Evolutionary conservation across 306 rosid genomes (phyloP), one percentile per base, ranked within the genome.

Genomic region (Macrotyloma uniflorum): DNA sequence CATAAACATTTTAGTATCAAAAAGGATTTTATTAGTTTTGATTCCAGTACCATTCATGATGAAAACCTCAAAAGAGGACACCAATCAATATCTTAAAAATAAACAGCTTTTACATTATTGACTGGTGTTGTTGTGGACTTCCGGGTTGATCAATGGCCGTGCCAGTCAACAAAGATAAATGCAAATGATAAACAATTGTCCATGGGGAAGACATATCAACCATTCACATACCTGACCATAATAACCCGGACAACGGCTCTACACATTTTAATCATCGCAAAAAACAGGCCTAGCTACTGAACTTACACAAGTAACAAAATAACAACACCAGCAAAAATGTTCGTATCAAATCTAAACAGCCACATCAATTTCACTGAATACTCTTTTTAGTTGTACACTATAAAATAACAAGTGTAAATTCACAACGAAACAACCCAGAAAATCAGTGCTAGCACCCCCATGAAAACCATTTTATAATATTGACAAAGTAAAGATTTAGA

Each of bases 151-250:
- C 75, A 19, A 46, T 14, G 30, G 55, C 1, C 18, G 75, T 12
- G 33, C 30, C 61, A 55, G 53, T 28, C 70, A 68, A 50, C 13
- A 43, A 20, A 22, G 49, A 24, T 69, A 69, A 57, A 78, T 68
- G 11, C 49, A 18, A 8, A 64, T 18, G 70, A 18, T 19, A 35
- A 32, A 63, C 69, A 8, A 61, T 14, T 26, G 50, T 26, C 14
- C 36, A 51, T 3, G 22, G 53, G 62, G 20, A 72, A 62, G 64
- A 5, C 23, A 72, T 63, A 80, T 36, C 18, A 26, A 5, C 43
- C 33, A 47, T 63, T 62, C 19, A 63, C 57, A 72, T 24, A 63
- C 38, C 24, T 55, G 35, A 80, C 49, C 73, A 61, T 28, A 51
- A 35, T 72, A 23, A 38, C 38, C 36, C 13, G 3, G 35, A 35